phyloP scores from a whole-genome alignment of 2,329 filamentous ascomycete species.

The Balansia obtecta region DNA sequence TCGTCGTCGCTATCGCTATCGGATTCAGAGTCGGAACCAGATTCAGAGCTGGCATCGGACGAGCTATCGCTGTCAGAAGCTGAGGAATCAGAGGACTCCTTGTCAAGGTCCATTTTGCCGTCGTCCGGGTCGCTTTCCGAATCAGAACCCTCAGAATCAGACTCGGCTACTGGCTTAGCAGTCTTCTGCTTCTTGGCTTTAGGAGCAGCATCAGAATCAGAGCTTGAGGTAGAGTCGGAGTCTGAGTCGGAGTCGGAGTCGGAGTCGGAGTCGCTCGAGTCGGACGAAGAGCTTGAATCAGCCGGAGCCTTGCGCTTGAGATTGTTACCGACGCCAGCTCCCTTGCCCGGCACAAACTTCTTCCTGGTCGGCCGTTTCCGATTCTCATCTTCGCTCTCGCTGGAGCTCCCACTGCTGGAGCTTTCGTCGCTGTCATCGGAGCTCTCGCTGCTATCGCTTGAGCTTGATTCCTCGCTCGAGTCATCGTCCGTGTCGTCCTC shows the following conservation, averaged over 20 bases:
- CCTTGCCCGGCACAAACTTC: constrained; percentile 11
- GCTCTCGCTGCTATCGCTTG: constrained; percentile 20
- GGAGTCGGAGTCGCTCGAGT: constrained; percentile 21
- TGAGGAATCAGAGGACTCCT: constrained; percentile 15
- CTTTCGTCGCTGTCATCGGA: constrained; percentile 18
- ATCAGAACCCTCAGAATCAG: constrained; percentile 9
- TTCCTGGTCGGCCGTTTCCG: constrained; percentile 8
- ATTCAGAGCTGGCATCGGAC: constrained; percentile 11
- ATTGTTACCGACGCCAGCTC: constrained; percentile 13
- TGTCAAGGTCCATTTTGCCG: constrained; percentile 11
- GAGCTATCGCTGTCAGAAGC: constrained; percentile 9
- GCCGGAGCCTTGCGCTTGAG: constrained; percentile 30
- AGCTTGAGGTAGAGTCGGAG: constrained; percentile 25
- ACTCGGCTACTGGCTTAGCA: constrained; percentile 11
- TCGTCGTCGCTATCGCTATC: constrained; percentile 1
- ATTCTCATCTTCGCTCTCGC: constrained; percentile 14
- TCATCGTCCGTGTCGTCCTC: constrained; percentile 17
- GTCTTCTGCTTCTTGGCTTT: constrained; percentile 40
- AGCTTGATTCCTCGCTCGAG: constrained; percentile 17
- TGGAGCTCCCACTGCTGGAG: constrained; percentile 7
- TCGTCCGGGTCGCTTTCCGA: constrained; percentile 7
- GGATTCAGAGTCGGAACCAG: constrained; percentile 10
- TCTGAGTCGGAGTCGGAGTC: constrained; percentile 21
- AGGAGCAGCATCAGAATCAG: constrained; percentile 34
- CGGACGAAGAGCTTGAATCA: constrained; percentile 16